Evolutionary conservation across 2,329 filamentous ascomycete genomes (phyloP).

Genomic region (Hypoxylon rubiginosum): DNA sequence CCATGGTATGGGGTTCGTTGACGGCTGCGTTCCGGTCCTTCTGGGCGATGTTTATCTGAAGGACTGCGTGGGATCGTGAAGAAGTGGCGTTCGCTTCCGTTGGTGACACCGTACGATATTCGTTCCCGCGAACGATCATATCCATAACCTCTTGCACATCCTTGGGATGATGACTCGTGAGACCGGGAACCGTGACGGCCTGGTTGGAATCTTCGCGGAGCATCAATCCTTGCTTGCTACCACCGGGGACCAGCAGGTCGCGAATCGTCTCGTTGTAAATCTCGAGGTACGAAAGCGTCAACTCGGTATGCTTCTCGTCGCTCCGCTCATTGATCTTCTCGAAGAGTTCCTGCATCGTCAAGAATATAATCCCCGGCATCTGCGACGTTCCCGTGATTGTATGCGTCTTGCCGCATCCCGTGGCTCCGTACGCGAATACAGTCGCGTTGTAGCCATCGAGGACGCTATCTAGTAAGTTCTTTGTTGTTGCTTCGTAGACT

Average conservation of each 20-base stretch:
- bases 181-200: slow-evolving; percentile 88
- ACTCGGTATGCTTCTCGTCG: slow-evolving; percentile 88
- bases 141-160: slow-evolving; percentile 99
- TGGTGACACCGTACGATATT: slow-evolving; percentile 93
- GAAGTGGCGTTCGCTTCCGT: slow-evolving; percentile 98
- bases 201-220: slow-evolving; percentile 95
- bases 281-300: slow-evolving; percentile 94
- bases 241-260: slow-evolving; percentile 88
- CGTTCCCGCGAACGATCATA: slow-evolving; percentile 96
- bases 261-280: slow-evolving; percentile 99
- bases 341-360: slow-evolving; percentile 99
- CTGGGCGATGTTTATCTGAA: slow-evolving; percentile 96
- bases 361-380: slow-evolving; percentile 96
- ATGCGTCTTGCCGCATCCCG: slow-evolving; percentile 98
- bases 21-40: slow-evolving; percentile 94
- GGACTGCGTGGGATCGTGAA: slow-evolving; percentile 94
- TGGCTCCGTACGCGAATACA: slow-evolving; percentile 97
- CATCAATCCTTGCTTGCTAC: slow-evolving; percentile 87
- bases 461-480: slow-evolving; percentile 90
- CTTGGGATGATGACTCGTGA: slow-evolving; percentile 91
- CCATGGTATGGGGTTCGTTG: slow-evolving; percentile 97
- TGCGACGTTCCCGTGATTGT: slow-evolving; percentile 94
- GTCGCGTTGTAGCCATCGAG: slow-evolving; percentile 98
- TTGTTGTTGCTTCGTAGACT: slow-evolving; percentile 94
- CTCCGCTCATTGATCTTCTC: slow-evolving; percentile 92